Evolutionary conservation across 768 basidiomycete species (phyloP).

Genomic region (Hericium erinaceus): DNA sequence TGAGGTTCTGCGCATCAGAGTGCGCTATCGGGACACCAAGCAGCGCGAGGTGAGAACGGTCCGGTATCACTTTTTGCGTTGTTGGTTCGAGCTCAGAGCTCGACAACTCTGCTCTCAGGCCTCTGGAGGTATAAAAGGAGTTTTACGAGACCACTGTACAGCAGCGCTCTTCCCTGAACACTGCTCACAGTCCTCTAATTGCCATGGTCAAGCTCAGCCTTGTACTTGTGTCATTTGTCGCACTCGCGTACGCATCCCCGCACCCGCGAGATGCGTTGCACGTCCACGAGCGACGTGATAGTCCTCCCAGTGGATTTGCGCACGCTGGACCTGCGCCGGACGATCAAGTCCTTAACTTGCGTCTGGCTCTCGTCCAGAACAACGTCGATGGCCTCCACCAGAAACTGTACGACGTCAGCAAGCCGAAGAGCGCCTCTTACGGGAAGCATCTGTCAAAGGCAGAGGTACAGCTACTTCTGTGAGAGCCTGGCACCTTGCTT

Average conservation of each 20-base stretch:
- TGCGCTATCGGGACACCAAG: too few relatives aligned
- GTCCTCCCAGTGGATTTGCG: background rate
- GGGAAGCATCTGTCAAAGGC: background rate
- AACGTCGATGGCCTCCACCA: conserved; percentile 8
- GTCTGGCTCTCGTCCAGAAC: conserved; percentile 8
- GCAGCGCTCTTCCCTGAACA: too few relatives aligned
- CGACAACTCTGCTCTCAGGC: too few relatives aligned
- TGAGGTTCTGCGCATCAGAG: too few relatives aligned
- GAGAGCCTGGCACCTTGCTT: background rate
- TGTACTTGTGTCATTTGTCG: background rate
- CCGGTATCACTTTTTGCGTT: too few relatives aligned
- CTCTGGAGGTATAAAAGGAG: too few relatives aligned
- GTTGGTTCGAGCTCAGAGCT: too few relatives aligned
- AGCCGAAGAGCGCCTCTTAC: background rate
- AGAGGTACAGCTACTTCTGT: background rate
- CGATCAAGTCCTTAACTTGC: conserved; percentile 4
- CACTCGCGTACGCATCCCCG: background rate
- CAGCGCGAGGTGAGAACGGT: too few relatives aligned
- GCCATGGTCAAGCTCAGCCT: background rate
- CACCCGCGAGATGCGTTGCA: background rate
- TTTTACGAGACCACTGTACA: too few relatives aligned
- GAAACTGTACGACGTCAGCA: conserved; percentile 3
- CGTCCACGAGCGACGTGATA: background rate
- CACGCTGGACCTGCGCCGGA: conserved; percentile 6
- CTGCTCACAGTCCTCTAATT: too few relatives aligned